A percentile compares a stretch with the other conserved stretches of the same genome.
These are phyloP conservation scores for Hypocrella siamensis DNA, from an alignment of 2,329 filamentous ascomycete species.

Conservation along the genomic window DNA sequence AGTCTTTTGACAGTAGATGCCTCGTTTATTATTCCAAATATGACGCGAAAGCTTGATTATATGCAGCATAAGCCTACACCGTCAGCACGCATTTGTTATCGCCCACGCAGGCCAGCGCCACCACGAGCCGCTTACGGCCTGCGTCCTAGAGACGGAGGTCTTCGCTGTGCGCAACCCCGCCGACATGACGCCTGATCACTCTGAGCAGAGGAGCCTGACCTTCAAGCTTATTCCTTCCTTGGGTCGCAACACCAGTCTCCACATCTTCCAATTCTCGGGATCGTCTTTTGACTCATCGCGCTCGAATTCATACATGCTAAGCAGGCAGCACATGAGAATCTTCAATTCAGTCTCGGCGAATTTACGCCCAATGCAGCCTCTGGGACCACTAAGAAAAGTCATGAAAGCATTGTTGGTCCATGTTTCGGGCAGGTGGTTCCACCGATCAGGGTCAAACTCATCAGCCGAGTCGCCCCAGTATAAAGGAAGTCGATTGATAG, in stretches of 20 bases:
- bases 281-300: not conserved
- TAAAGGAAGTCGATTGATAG: not conserved
- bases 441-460: not conserved
- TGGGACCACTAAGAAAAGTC: not conserved
- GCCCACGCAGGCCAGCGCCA: too few relatives aligned
- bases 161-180: too few relatives aligned
- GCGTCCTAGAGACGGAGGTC: too few relatives aligned
- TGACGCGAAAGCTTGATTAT: too few relatives aligned
- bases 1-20: too few relatives aligned
- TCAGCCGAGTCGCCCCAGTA: not conserved
- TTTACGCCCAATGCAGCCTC: not conserved
- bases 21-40: too few relatives aligned
- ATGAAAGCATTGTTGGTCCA: not conserved
- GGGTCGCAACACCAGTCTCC: not conserved
- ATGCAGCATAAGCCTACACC: too few relatives aligned
- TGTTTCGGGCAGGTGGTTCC: not conserved
- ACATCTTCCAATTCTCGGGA: not conserved
- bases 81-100: too few relatives aligned
- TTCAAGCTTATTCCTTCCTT: not conserved
- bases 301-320: not conserved
- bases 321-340: not conserved
- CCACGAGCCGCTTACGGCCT: too few relatives aligned
- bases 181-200: too few relatives aligned
- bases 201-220: not conserved
- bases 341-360: not conserved